These are phyloP conservation scores for Penicillium palitans DNA, from an alignment of 2,329 filamentous ascomycete species.

Conservation along the genomic window DNA sequence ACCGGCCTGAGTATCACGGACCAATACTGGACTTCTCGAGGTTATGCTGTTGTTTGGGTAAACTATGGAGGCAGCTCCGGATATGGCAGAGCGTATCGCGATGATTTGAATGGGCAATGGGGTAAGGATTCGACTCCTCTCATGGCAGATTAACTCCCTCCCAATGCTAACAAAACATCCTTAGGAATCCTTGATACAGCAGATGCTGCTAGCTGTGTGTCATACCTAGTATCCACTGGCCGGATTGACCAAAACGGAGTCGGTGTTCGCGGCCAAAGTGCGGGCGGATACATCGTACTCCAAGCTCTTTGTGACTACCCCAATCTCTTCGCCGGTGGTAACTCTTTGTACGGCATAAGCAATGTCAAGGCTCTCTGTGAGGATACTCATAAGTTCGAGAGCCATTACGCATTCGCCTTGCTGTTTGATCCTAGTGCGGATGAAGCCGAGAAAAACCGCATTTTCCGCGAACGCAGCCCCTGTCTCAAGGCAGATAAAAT, in stretches of 20 bases:
- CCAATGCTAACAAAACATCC: not conserved
- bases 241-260: slow-evolving; percentile 41
- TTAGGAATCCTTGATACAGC: slow-evolving; percentile 44
- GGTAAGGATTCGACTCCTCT: slow-evolving; percentile 35
- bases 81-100: slow-evolving; percentile 52
- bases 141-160: no score
- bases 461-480: slow-evolving; percentile 51
- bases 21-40: slow-evolving; percentile 56
- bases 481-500: slow-evolving; percentile 50
- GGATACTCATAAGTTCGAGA: slow-evolving; percentile 57
- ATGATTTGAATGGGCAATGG: slow-evolving; percentile 51
- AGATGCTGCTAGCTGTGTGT: slow-evolving; percentile 50
- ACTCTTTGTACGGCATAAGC: slow-evolving; percentile 52
- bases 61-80: slow-evolving; percentile 56
- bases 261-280: slow-evolving; percentile 52
- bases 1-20: slow-evolving; percentile 46
- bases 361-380: slow-evolving; percentile 48
- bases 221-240: slow-evolving; percentile 40
- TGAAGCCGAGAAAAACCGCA: slow-evolving; percentile 41
- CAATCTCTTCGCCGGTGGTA: slow-evolving; percentile 41
- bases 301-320: slow-evolving; percentile 42
- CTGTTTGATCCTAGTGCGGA: slow-evolving; percentile 37
- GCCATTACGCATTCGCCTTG: slow-evolving; percentile 50
- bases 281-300: slow-evolving; percentile 56
- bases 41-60: slow-evolving; percentile 52